These are phyloP conservation scores for Pulveroboletus sp. DNA, from an alignment of 768 basidiomycete species.

Conservation along the genomic window DNA sequence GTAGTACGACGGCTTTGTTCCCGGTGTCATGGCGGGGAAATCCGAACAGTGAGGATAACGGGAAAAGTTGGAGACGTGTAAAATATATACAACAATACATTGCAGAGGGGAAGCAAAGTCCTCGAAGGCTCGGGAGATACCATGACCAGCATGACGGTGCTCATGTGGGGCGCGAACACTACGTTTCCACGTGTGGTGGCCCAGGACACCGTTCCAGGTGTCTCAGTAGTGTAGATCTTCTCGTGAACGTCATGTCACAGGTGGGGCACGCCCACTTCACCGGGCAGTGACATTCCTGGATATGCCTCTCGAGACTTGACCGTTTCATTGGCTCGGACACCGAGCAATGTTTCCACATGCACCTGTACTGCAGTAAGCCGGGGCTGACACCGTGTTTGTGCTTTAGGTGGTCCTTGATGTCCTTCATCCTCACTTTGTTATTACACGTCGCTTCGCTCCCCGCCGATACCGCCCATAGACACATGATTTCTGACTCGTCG, in stretches of 20 bases:
- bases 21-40: too few species aligned
- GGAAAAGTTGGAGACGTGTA: too few species aligned
- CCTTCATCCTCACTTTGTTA: not conserved
- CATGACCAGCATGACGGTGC: too few species aligned
- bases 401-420: not conserved
- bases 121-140: too few species aligned
- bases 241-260: not conserved
- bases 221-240: not conserved
- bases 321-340: not conserved
- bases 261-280: constrained; percentile 1
- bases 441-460: not conserved
- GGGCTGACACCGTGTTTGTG: not conserved
- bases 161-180: too few species aligned
- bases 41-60: too few species aligned
- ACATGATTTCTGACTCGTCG: not conserved
- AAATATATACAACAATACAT: too few species aligned
- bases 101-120: too few species aligned
- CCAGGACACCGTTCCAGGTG: not conserved
- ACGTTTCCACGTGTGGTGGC: too few species aligned
- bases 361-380: not conserved
- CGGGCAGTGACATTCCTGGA: not conserved
- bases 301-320: not conserved
- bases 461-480: not conserved
- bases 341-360: not conserved
- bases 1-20: too few species aligned